These are phyloP conservation scores for Tylopilus felleus DNA, from an alignment of 768 basidiomycete species.

Conservation along the genomic window DNA sequence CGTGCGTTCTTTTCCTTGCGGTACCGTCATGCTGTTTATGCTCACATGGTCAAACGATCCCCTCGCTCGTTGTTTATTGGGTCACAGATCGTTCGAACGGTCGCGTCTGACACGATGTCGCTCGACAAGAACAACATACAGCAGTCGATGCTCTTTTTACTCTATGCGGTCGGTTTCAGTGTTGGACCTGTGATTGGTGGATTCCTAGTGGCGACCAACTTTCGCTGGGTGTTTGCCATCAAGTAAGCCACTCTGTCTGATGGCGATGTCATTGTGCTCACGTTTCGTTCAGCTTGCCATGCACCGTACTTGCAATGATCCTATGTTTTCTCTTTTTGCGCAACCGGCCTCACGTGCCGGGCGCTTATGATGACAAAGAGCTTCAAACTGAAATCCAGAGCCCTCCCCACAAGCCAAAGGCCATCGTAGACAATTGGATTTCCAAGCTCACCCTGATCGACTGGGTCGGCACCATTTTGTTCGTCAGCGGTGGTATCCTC, in stretches of 20 bases:
- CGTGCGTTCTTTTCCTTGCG: conserved; percentile 10
- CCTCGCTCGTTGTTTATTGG: not conserved
- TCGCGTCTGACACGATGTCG: conserved; percentile 42
- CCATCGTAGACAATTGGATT: no score
- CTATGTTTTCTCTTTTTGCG: conserved; percentile 43
- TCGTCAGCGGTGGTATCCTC: conserved; percentile 42
- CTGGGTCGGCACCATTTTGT: conserved; percentile 45
- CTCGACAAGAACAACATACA: conserved; percentile 44
- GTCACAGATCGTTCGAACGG: conserved; percentile 38
- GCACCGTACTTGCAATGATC: conserved; percentile 33
- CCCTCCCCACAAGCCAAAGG: no score
- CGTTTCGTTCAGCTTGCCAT: conserved; percentile 37
- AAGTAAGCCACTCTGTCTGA: conserved; percentile 35
- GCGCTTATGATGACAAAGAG: not conserved
- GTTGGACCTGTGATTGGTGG: conserved; percentile 45
- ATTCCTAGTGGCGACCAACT: conserved; percentile 36
- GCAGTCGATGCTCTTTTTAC: conserved; percentile 37
- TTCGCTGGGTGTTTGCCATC: conserved; percentile 56
- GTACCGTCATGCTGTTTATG: no score
- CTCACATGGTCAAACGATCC: not conserved
- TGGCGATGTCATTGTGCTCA: no score
- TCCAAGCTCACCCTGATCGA: conserved; percentile 30
- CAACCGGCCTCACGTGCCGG: conserved; percentile 18
- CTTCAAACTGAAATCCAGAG: not conserved
- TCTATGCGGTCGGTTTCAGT: conserved; percentile 42